Evolutionary conservation across 2,329 filamentous ascomycete species (phyloP), one percentile per base, ranked within the genome.

Genomic region (Monilinia fructicola): DNA sequence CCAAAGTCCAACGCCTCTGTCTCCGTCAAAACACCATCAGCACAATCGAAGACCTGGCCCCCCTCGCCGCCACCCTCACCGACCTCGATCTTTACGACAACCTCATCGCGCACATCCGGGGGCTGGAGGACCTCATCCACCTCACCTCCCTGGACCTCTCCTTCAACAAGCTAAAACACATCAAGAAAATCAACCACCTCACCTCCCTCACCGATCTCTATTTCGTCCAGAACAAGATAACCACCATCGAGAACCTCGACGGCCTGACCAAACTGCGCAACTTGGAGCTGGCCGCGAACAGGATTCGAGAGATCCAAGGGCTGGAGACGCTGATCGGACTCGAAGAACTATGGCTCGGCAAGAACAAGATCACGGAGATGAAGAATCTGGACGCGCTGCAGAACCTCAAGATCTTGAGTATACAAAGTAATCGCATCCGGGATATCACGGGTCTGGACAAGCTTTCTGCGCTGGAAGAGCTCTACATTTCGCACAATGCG

Each of bases 121-220:
- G 91, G 40, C 84, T 99, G 55, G 93, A 97, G 64, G 82, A 87
- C 55, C 86, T 97, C 67, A 86, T 84, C 16, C 84, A 90, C 69
- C 85, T 99, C 64, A 92, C 85, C 7, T 90, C 82, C 66, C 86
- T 99, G 65, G 95, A 99, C 77, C 83, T 99, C 62, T 96, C 91
- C 78, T 99, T 97, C 85, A 99, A 99, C 83, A 98, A 98, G 82
- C 94, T 99, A 81, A 97, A 97, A 78, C 93, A 97, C 79, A 96
- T 99, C 81, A 97, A 96, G 79, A 88, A 94, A 74, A 81, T 98
- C 71, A 84, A 85, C 67, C 90, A 94, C 74, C 81, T 99, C 67
- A 89, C 81, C 28, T 84, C 92, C 64, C 84, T 98, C 67, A 90
- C 84, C 69, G 92, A 98, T 72, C 77, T 99, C 3, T 99, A 90